These are phyloP conservation scores for Acacia concinna DNA, from an alignment of 331 rosid species.

Conservation along the genomic window DNA sequence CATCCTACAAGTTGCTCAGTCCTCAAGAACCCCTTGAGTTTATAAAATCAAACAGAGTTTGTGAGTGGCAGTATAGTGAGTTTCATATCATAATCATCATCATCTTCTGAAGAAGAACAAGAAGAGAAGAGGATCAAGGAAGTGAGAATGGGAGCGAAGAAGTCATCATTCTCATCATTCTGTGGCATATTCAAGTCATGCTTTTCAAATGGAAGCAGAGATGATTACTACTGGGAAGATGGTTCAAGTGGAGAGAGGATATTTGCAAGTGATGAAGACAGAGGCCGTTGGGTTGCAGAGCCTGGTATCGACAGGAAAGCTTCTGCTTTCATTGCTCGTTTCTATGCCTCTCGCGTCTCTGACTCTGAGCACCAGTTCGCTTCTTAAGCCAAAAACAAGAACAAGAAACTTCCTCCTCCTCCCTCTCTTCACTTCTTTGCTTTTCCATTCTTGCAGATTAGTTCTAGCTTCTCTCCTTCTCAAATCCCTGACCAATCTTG, in stretches of 20 bases:
- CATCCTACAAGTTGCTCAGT: conserved; percentile 12
- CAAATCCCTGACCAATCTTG: conserved; percentile 24
- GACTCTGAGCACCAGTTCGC: conserved; percentile 53
- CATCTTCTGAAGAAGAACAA: background rate
- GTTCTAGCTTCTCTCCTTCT: background rate
- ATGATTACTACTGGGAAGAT: conserved; percentile 56
- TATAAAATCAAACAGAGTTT: background rate
- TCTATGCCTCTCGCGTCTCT: conserved; percentile 61
- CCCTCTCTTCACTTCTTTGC: background rate
- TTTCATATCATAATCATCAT: background rate
- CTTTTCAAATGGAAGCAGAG: conserved; percentile 55
- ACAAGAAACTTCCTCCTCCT: background rate
- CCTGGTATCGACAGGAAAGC: conserved; percentile 90
- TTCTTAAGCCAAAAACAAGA: conserved; percentile 12
- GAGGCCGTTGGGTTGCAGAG: conserved; percentile 77
- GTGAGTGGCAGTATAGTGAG: background rate
- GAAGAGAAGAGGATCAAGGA: background rate
- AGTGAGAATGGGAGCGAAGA: conserved; percentile 43
- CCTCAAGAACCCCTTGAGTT: conserved; percentile 26
- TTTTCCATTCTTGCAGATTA: conserved; percentile 26
- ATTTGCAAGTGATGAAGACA: conserved; percentile 81
- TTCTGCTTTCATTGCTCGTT: conserved; percentile 72
- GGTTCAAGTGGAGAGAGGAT: conserved; percentile 45
- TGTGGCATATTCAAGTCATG: conserved; percentile 69
- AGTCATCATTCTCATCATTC: conserved; percentile 58